Conservation (phyloP, 345 rosid species). For the Aethionema arabicum region DNA sequence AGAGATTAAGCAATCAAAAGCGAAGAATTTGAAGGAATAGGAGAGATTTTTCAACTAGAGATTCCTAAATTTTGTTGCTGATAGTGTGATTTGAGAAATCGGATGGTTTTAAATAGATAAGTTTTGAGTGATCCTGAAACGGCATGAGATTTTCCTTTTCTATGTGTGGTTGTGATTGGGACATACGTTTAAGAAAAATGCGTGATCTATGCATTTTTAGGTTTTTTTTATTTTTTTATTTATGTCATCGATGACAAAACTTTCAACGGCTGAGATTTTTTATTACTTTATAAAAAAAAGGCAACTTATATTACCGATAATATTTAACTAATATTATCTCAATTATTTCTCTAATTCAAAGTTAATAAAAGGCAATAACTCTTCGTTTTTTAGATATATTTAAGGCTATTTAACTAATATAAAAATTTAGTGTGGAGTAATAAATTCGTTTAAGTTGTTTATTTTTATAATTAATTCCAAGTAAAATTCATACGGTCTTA, state of each 20-base stretch:
- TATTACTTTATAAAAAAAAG: too few species aligned
- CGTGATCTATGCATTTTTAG: too few species aligned
- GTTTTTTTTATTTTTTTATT: not conserved
- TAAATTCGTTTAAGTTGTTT: not conserved
- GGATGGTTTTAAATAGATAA: conserved; percentile 44
- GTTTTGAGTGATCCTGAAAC: conserved; percentile 39
- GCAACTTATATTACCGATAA: too few species aligned
- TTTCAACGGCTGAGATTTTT: too few species aligned
- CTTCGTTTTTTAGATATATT: too few species aligned
- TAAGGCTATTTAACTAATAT: too few species aligned
- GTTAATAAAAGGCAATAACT: too few species aligned
- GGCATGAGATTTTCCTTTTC: not conserved
- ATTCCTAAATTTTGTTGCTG: not conserved
- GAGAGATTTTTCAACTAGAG: conserved; percentile 12
- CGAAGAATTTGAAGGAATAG: not conserved
- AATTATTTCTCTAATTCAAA: too few species aligned
- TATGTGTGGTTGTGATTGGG: conserved; percentile 7
- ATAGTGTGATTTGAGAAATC: conserved; percentile 12
- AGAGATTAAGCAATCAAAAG: not conserved
- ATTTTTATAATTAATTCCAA: not conserved
- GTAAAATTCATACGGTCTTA: not conserved
- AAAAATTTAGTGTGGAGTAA: too few species aligned
- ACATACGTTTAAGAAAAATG: not conserved
- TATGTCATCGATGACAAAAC: too few species aligned
- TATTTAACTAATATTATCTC: too few species aligned